phyloP scores from a whole-genome alignment of 2,329 filamentous ascomycete species.

The Xylariaceae sp. region DNA sequence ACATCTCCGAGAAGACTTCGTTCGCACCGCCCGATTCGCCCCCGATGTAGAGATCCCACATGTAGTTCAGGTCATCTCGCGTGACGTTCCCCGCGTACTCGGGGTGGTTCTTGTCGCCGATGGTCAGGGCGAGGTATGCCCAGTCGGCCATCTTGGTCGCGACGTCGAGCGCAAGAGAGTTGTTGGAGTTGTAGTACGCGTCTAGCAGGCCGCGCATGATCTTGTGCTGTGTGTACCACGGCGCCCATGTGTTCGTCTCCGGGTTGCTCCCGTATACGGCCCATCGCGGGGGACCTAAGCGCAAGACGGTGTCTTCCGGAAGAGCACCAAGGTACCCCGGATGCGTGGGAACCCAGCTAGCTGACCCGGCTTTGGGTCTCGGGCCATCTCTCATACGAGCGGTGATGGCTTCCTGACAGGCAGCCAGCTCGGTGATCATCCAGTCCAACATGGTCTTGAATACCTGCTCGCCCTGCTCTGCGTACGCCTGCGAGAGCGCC shows the following conservation, averaged over 20 bases:
- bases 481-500: slow-evolving; percentile 30
- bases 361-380: slow-evolving; percentile 13
- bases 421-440: slow-evolving; percentile 29
- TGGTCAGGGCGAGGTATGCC: slow-evolving; percentile 30
- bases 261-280: slow-evolving; percentile 27
- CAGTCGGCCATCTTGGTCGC: slow-evolving; percentile 31
- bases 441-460: slow-evolving; percentile 31
- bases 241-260: slow-evolving; percentile 30
- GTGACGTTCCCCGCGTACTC: slow-evolving; percentile 29
- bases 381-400: slow-evolving; percentile 20
- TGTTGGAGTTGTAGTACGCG: slow-evolving; percentile 32
- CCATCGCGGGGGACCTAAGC: slow-evolving; percentile 31
- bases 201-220: slow-evolving; percentile 31
- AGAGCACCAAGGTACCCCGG: slow-evolving; percentile 30
- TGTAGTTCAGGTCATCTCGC: slow-evolving; percentile 30
- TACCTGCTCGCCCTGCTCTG: slow-evolving; percentile 26
- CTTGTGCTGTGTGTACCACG: slow-evolving; percentile 33
- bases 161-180: slow-evolving; percentile 25
- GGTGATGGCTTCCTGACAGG: slow-evolving; percentile 29
- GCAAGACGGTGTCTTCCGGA: slow-evolving; percentile 30
- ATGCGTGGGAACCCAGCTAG: slow-evolving; percentile 27
- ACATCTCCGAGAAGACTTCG: slow-evolving; percentile 31
- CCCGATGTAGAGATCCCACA: slow-evolving; percentile 32
- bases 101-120: slow-evolving; percentile 31
- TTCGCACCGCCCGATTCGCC: slow-evolving; percentile 31